Evolutionary conservation across 495 filamentous ascomycete genomes (phyloP).

Genomic region (Tuber brumale): DNA sequence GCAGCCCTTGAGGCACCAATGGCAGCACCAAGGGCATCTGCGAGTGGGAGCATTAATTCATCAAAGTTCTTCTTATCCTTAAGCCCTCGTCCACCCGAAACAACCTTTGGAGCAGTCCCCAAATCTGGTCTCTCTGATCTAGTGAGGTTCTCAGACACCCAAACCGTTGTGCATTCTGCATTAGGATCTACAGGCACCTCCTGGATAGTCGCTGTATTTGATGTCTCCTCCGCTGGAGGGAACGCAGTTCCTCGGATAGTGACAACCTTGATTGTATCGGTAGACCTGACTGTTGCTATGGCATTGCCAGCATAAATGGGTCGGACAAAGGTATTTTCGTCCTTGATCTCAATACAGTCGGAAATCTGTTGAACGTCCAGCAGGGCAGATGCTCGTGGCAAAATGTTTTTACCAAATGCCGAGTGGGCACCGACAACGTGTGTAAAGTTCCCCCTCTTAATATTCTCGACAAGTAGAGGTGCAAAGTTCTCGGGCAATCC

Average conservation of each 20-base stretch:
- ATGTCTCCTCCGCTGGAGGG: slow-evolving; percentile 51
- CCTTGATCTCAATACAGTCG: slow-evolving; percentile 78
- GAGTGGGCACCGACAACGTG: slow-evolving; percentile 87
- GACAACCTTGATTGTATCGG: slow-evolving; percentile 76
- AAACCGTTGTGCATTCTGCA: slow-evolving; percentile 63
- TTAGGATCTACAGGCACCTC: slow-evolving; percentile 65
- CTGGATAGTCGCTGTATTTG: slow-evolving; percentile 54
- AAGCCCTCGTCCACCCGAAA: slow-evolving; percentile 87
- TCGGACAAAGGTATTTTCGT: slow-evolving; percentile 90
- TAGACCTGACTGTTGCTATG: slow-evolving; percentile 90
- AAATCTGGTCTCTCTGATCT: slow-evolving; percentile 95
- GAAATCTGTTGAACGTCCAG: slow-evolving; percentile 89
- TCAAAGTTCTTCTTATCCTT: slow-evolving; percentile 98
- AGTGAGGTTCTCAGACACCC: slow-evolving; percentile 88
- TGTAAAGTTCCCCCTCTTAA: slow-evolving; percentile 86
- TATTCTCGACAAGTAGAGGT: slow-evolving; percentile 87
- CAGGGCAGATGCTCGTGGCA: slow-evolving; percentile 92
- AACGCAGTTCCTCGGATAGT: slow-evolving; percentile 93
- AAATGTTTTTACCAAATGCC: slow-evolving; percentile 90
- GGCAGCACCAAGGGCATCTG: slow-evolving; percentile 84
- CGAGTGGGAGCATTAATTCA: slow-evolving; percentile 78
- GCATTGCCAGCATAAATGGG: slow-evolving; percentile 98
- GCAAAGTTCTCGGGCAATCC: slow-evolving; percentile 91
- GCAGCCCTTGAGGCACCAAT: slow-evolving; percentile 91
- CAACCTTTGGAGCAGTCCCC: slow-evolving; percentile 75